Conservation (phyloP, 768 basidiomycete species). For the Tephrocybe sp. region DNA sequence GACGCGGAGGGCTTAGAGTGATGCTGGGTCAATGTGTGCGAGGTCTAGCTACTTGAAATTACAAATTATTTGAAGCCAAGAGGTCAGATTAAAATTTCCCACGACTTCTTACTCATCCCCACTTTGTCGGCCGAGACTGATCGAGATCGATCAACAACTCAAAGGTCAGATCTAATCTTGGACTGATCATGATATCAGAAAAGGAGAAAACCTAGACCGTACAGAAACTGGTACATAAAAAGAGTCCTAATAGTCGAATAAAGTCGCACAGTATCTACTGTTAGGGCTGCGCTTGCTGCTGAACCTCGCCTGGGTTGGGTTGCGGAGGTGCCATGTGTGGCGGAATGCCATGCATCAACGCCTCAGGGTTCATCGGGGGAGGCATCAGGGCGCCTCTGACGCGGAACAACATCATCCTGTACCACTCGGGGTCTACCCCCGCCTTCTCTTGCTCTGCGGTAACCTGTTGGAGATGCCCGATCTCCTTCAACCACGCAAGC, state of each 20-base stretch:
- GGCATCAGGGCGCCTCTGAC: constrained; percentile 73
- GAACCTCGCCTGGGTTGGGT: constrained; percentile 37
- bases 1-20: too few species aligned
- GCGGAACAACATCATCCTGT: constrained; percentile 81
- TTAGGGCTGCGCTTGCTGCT: constrained; percentile 17
- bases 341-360: constrained; percentile 45
- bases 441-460: constrained; percentile 82
- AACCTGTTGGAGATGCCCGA: constrained; percentile 71
- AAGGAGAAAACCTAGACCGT: background rate
- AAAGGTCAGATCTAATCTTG: background rate
- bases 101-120: constrained; percentile 11
- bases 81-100: background rate
- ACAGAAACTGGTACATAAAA: background rate
- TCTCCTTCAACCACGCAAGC: constrained; percentile 77
- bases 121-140: constrained; percentile 8
- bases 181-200: background rate
- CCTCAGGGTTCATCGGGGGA: constrained; percentile 50
- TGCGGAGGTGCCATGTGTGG: constrained; percentile 41
- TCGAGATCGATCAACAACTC: background rate
- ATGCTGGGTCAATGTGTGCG: too few species aligned
- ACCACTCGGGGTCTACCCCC: constrained; percentile 83
- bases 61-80: constrained; percentile 5
- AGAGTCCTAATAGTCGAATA: too few species aligned
- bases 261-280: background rate
- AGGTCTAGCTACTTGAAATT: background rate